Conservation (phyloP, 1,139 yeast species). For the Suhomyces coccinellae region DNA sequence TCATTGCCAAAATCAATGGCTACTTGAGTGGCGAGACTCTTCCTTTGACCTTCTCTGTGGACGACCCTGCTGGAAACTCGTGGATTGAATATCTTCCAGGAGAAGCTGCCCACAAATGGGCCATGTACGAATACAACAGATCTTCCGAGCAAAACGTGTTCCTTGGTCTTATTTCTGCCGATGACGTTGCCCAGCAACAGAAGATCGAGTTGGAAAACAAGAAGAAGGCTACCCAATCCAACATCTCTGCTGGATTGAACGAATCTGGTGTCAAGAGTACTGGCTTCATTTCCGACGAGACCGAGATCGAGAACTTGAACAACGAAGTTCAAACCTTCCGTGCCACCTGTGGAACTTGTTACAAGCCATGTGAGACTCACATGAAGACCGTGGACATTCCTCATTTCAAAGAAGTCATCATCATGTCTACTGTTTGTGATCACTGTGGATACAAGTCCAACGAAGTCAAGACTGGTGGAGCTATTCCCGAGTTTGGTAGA, state of each 20-base stretch:
- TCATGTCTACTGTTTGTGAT: constrained; percentile 94
- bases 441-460: constrained; percentile 95
- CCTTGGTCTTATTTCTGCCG: constrained; percentile 83
- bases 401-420: constrained; percentile 94
- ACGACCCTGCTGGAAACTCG: constrained; percentile 97
- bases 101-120: constrained; percentile 89
- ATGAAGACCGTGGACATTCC: constrained; percentile 98
- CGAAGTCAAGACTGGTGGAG: constrained; percentile 99
- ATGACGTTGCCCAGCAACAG: constrained; percentile 63
- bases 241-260: constrained; percentile 28
- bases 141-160: constrained; percentile 85
- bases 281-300: constrained; percentile 63
- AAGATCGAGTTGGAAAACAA: constrained; percentile 39
- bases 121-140: constrained; percentile 78
- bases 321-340: constrained; percentile 92
- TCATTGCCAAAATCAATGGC: constrained; percentile 59
- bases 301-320: constrained; percentile 80
- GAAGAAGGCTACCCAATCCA: constrained; percentile 38
- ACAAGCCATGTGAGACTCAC: constrained; percentile 79
- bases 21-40: constrained; percentile 65
- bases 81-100: constrained; percentile 93
- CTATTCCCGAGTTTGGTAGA: constrained; percentile 83
- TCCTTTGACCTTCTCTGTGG: constrained; percentile 79
- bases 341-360: constrained; percentile 92
- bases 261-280: constrained; percentile 47